phyloP scores from a whole-genome alignment of 805 yeast species.

The Wickerhamiella kurtzmanii region DNA sequence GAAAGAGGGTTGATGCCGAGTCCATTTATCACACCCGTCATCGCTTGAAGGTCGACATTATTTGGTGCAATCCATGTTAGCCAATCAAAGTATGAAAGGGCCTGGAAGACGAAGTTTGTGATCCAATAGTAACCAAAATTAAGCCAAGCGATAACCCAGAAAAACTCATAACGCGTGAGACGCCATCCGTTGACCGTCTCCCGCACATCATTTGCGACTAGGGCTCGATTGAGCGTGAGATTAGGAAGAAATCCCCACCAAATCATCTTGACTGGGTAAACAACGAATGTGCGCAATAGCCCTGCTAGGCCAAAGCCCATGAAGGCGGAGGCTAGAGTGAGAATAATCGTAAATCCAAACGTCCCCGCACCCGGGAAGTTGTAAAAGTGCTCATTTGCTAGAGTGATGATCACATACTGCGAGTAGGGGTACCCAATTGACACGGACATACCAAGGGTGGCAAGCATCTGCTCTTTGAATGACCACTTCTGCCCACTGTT shows the following conservation, averaged over 20 bases:
- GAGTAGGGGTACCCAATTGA: constrained; percentile 17
- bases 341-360: constrained; percentile 41
- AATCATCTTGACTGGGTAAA: constrained; percentile 37
- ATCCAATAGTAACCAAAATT: constrained; percentile 47
- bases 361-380: constrained; percentile 13
- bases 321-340: constrained; percentile 42
- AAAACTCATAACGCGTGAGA: constrained; percentile 38
- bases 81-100: constrained; percentile 49
- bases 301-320: constrained; percentile 58
- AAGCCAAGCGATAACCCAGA: constrained; percentile 29
- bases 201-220: constrained; percentile 30
- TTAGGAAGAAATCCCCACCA: constrained; percentile 44
- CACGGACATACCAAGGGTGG: constrained; percentile 29
- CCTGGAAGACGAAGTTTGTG: constrained; percentile 53
- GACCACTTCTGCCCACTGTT: constrained; percentile 52
- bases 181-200: constrained; percentile 46
- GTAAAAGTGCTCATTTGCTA: constrained; percentile 19
- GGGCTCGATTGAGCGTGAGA: constrained; percentile 36
- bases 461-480: constrained; percentile 44
- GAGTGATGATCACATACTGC: constrained; percentile 22
- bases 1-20: constrained; percentile 42
- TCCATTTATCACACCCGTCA: constrained; percentile 36
- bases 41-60: constrained; percentile 32
- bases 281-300: constrained; percentile 41
- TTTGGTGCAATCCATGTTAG: constrained; percentile 43